phyloP scores from a whole-genome alignment of 208 protist species.

The Acanthamoeba lugdunensis region DNA sequence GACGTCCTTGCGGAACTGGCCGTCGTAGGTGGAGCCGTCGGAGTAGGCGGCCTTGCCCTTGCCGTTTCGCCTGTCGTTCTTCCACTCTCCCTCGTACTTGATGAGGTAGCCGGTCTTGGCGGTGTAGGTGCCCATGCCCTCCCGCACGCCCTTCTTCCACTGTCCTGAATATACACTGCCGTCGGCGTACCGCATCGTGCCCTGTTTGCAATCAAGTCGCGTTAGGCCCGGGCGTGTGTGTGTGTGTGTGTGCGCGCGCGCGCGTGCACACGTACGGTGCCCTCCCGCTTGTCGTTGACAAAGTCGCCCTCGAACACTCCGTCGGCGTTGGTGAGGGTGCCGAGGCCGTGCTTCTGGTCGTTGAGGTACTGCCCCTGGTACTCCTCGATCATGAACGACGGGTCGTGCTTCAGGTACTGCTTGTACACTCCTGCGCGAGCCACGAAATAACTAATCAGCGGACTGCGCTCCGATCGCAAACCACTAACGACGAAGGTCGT shows the following conservation, averaged over 20 bases:
- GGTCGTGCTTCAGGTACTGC: constrained; percentile 68
- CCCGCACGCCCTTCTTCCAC: constrained; percentile 69
- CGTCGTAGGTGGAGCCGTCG: constrained; percentile 46
- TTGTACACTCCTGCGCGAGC: constrained; percentile 50
- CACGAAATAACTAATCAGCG: too few species aligned
- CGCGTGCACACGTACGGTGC: not conserved
- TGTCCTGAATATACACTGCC: constrained; percentile 50
- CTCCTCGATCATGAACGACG: constrained; percentile 62
- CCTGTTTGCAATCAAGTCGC: not conserved
- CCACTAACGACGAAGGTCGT: too few species aligned
- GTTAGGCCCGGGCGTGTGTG: not conserved
- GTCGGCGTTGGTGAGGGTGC: constrained; percentile 64
- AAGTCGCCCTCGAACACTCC: constrained; percentile 67
- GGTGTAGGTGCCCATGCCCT: constrained; percentile 66
- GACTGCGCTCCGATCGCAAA: too few species aligned
- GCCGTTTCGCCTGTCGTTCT: constrained; percentile 50
- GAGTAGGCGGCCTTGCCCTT: constrained; percentile 55
- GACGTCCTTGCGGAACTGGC: constrained; percentile 64
- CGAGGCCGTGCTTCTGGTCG: constrained; percentile 70
- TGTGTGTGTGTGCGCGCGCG: not conserved
- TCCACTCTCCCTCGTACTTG: constrained; percentile 73
- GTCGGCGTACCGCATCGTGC: constrained; percentile 71
- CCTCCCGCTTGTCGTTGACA: constrained; percentile 66
- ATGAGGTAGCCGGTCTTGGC: constrained; percentile 55
- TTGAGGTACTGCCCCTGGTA: constrained; percentile 69